Base-by-base conservation (phyloP, 2,329 filamentous ascomycete species). In the Botrytis fabae region DNA sequence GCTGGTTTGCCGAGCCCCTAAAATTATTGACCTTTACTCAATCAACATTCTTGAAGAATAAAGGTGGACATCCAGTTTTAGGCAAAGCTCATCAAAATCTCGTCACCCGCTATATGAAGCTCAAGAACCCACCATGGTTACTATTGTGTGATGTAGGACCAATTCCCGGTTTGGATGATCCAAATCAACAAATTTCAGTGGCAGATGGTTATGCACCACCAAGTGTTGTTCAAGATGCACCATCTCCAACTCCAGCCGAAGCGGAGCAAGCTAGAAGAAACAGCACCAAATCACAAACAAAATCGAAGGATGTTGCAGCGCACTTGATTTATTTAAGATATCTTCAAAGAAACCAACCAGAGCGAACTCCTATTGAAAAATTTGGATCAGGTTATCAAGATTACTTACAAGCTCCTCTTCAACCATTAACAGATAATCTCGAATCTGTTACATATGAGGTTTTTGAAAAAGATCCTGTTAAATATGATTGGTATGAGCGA, bases 381-480 rank as follows among this genome's bases (percentile, higher is more conserved):
- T 93, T 93, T 77, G 90, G 90, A 88, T 90, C 89, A 32, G 91
- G 91, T 3, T 93, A 93, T 78, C 97, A 99, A 80, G 96, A 99
- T 82, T 99, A 96, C 86, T 86, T 99, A 18, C 96, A 99, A 82
- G 95, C 95, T 2, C 96, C 96, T 3, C 85, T 99, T 59, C 97
- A 99, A 81, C 96, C 96, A 0, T 86, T 99, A 22, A 95, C 95
- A 0, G 96, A 99, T 82, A 99, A 99, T 78, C 87, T 99, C 22
- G 97, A 99, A 81, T 97, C 94, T 64, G 93, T 97, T 60, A 99
- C 96, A 0, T 99, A 99, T 82, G 96, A 99, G 81, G 95, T 98
- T 2, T 99, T 99, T 79, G 96, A 99, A 82, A 97, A 97, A 77
- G 97, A 99, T 76, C 96, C 96, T 0, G 93, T 99, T 83, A 99